These are phyloP conservation scores for Fraxinus sp. DNA, from an alignment of 305 asterid genomes.

Conservation along the genomic window DNA sequence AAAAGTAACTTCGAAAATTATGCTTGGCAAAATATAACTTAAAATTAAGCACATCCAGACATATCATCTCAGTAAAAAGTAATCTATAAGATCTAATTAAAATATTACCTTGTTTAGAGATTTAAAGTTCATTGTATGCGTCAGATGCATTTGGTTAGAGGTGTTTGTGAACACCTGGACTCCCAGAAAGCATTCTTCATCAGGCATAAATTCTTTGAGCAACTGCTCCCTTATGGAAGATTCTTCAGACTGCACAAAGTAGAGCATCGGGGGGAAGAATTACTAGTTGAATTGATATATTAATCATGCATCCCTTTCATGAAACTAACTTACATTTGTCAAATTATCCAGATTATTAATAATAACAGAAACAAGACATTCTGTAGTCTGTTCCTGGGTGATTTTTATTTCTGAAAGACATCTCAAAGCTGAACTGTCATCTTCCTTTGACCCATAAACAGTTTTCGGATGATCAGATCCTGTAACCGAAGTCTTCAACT, in stretches of 20 bases:
- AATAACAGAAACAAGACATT: constrained; percentile 63
- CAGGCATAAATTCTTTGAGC: constrained; percentile 67
- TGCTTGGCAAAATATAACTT: neutral
- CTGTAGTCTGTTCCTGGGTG: constrained; percentile 54
- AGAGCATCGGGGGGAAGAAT: constrained; percentile 2
- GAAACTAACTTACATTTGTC: constrained; percentile 45
- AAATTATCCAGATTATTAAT: constrained; percentile 55
- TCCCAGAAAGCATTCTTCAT: constrained; percentile 59
- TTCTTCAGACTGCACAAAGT: constrained; percentile 56
- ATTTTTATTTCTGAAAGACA: constrained; percentile 67
- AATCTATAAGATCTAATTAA: neutral
- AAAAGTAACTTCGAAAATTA: neutral
- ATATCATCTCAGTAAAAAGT: neutral
- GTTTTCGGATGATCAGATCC: constrained; percentile 39
- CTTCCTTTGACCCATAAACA: constrained; percentile 79
- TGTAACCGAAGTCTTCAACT: constrained; percentile 59
- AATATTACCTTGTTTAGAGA: constrained; percentile 43
- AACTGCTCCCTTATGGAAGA: constrained; percentile 55
- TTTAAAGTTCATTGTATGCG: constrained; percentile 35
- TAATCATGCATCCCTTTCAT: neutral
- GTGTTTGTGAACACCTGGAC: constrained; percentile 47
- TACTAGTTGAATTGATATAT: neutral
- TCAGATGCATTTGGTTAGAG: constrained; percentile 33
- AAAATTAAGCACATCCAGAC: neutral
- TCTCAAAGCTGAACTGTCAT: constrained; percentile 58